Conservation (phyloP, 352 stramenopile species). For the Phytopythium aichiense region DNA sequence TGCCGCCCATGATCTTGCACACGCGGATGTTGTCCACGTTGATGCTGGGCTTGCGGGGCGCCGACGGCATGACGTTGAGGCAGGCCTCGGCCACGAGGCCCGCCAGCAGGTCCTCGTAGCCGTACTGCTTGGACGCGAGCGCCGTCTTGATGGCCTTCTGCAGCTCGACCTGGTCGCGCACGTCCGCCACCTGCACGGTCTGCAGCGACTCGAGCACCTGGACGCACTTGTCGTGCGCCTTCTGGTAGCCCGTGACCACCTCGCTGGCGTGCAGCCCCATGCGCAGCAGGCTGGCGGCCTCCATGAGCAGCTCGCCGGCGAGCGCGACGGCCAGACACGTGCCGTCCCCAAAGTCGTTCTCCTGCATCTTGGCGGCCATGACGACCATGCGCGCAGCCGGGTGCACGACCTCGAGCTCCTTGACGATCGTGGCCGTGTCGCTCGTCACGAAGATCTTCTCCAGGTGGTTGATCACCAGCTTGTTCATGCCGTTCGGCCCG, state of each 20-base stretch:
- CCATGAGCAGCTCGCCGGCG: constrained; percentile 95
- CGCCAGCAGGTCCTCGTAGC: constrained; percentile 93
- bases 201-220: constrained; percentile 92
- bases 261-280: constrained; percentile 98
- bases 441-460: constrained; percentile 99
- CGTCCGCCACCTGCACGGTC: constrained; percentile 59
- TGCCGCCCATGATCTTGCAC: constrained; percentile 96
- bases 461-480: constrained; percentile 99
- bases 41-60: constrained; percentile 84
- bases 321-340: constrained; percentile 98
- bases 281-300: constrained; percentile 95
- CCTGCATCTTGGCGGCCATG: constrained; percentile 98
- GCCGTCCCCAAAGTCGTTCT: constrained; percentile 95
- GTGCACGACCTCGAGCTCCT: constrained; percentile 98
- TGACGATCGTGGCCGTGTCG: constrained; percentile 99
- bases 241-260: constrained; percentile 97
- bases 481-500: constrained; percentile 99
- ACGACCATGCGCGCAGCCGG: constrained; percentile 98
- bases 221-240: constrained; percentile 92
- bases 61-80: constrained; percentile 90
- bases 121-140: constrained; percentile 97
- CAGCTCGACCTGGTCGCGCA: constrained; percentile 86
- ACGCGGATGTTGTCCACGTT: constrained; percentile 98
- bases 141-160: constrained; percentile 92
- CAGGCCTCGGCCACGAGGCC: constrained; percentile 94